Conservation (phyloP, 176 grass and related monocot genomes). For the Aegilops tauschii region DNA sequence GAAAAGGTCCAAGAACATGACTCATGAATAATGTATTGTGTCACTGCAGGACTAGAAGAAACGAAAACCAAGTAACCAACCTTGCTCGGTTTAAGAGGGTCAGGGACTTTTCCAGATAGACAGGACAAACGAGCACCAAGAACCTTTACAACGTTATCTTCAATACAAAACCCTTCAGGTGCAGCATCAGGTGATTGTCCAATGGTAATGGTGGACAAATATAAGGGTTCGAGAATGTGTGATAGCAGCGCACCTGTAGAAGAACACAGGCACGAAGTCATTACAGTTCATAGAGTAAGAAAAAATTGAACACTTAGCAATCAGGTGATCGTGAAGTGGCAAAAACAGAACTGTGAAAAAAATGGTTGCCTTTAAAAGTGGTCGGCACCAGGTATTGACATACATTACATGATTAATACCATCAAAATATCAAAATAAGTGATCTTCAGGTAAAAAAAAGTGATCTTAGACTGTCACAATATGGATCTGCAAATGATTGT, state of each 20-base stretch:
- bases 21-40: not conserved
- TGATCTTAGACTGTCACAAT: no score
- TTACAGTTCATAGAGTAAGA: not conserved
- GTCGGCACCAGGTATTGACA: not conserved
- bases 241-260: constrained; percentile 65
- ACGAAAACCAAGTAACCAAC: constrained; percentile 32
- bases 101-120: constrained; percentile 12
- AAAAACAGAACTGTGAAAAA: not conserved
- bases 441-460: no score
- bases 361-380: not conserved
- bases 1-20: not conserved
- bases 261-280: not conserved
- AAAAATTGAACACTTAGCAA: not conserved
- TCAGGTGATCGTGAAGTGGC: not conserved
- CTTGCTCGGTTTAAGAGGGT: constrained; percentile 36
- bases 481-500: not conserved
- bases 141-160: constrained; percentile 41
- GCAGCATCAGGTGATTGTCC: constrained; percentile 42
- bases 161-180: constrained; percentile 38
- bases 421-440: no score
- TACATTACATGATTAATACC: not conserved
- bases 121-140: constrained; percentile 45
- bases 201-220: constrained; percentile 70
- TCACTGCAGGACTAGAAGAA: not conserved
- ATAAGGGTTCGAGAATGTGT: constrained; percentile 77